Evolutionary conservation across 192 early-diverging fungal genomes (phyloP), one percentile per base, ranked within the genome.

Genomic region (Umbelopsis vinacea): DNA sequence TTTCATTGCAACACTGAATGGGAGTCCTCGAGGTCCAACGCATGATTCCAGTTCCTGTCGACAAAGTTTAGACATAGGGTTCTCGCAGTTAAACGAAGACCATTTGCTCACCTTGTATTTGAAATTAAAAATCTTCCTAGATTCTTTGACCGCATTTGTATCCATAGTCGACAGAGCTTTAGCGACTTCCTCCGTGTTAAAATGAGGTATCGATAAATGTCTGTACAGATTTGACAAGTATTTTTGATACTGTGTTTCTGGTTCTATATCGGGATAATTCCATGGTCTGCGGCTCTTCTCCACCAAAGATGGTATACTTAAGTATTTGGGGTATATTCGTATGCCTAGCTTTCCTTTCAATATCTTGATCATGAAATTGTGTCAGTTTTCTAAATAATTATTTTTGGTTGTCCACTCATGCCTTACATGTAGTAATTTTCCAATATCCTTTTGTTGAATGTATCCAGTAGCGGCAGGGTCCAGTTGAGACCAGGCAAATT

Each of bases 381-480:
- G 29, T 24, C 14, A n/a, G 12, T 11, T 35, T n/a, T 26, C 37
- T 29, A 8, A 35, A 22, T 9, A 11, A 67, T 37, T 14, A 22
- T 9, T 55, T n/a, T 21, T 22, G 8, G 5, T 53, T 15, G n/a
- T 43, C 24, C 8, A 4, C 17, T 19, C 4, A 2, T 3, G 26
- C 4, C 67, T 68, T 76, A 76, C 75, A 43, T 46, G 70, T 9
- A 76, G 35, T 55, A 76, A 76, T 19, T 38, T 43, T 40, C 70
- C 57, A 26, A 76, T 67, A 33, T 70, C 50, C 52, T 68, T 17
- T 40, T 54, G 71, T 6, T 43, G 37, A 21, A 76, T 71, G 22
- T 72, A 72, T 4, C 75, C 75, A 35, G 75, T 76, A 8, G 75
- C 75, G 10, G 22, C 54, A 26, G 70, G 70, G 46, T 76, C 75